A percentile compares a stretch with the other conserved stretches of the same genome.
Evolutionary conservation across 1,139 yeast species (phyloP).

Genomic region (Torulaspora globosa): DNA sequence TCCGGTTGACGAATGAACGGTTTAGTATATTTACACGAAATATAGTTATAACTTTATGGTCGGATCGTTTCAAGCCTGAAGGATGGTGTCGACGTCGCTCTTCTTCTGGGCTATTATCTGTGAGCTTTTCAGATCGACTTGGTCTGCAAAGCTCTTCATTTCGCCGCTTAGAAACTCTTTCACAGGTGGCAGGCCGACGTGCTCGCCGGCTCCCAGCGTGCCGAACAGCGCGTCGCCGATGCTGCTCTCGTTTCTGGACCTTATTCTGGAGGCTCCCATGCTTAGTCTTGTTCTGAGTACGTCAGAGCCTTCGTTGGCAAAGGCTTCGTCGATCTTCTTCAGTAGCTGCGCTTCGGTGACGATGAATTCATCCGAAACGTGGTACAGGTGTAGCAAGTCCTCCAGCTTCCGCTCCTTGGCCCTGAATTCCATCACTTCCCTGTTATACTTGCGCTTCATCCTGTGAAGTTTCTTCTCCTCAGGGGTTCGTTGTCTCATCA

Average conservation of each 20-base stretch:
- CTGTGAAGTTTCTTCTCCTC: conserved; percentile 54
- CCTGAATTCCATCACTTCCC: conserved; percentile 44
- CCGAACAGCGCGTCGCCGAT: conserved; percentile 37
- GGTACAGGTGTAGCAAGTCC: conserved; percentile 64
- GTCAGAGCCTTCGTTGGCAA: conserved; percentile 27
- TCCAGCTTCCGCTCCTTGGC: conserved; percentile 49
- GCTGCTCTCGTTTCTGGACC: conserved; percentile 21
- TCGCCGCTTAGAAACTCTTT: conserved; percentile 36
- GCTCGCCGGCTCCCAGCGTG: conserved; percentile 29
- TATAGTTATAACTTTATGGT: conserved; percentile 2
- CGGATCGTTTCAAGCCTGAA: conserved; percentile 6
- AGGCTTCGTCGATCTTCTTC: conserved; percentile 36
- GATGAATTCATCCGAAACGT: conserved; percentile 52
- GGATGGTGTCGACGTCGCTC: conserved; percentile 13
- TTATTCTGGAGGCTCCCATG: conserved; percentile 20
- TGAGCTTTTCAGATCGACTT: conserved; percentile 18
- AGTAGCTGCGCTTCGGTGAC: conserved; percentile 37
- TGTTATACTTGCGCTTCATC: conserved; percentile 52
- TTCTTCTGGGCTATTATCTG: conserved; percentile 14
- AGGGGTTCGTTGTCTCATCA: conserved; percentile 66
- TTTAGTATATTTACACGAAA: conserved; percentile 15
- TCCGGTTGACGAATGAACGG: conserved; percentile 23
- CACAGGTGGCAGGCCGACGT: conserved; percentile 34
- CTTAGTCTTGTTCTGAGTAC: conserved; percentile 22
- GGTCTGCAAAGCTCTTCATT: conserved; percentile 27